A percentile compares a stretch with the other conserved stretches of the same genome.
Conservation (phyloP, 352 stramenopile species). For the Globisporangium emineosum region DNA sequence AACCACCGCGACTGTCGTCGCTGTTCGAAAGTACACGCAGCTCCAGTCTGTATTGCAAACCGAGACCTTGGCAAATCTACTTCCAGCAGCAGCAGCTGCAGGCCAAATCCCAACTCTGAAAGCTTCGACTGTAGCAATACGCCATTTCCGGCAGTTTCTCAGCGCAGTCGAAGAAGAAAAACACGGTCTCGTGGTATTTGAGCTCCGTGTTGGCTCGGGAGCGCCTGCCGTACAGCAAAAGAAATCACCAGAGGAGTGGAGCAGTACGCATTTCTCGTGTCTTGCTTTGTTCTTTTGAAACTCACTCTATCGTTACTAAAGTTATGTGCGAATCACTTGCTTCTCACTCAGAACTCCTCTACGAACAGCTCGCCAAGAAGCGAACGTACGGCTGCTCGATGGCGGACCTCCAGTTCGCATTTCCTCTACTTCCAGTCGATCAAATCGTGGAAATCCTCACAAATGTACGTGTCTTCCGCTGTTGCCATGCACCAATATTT, state of each 20-base stretch:
- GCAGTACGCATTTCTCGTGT: slow-evolving; percentile 36
- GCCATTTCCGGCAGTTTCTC: slow-evolving; percentile 61
- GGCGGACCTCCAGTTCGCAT: slow-evolving; percentile 56
- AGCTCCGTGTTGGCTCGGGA: slow-evolving; percentile 27
- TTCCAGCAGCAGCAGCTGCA: slow-evolving; percentile 22
- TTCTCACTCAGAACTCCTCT: slow-evolving; percentile 33
- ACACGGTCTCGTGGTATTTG: slow-evolving; percentile 58
- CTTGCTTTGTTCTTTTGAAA: no score
- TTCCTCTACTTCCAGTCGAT: slow-evolving; percentile 40
- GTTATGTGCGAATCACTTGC: no score
- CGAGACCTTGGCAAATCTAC: slow-evolving; percentile 43
- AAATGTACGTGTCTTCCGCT: slow-evolving; percentile 36
- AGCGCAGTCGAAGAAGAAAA: slow-evolving; percentile 50
- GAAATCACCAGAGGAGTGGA: slow-evolving; percentile 51
- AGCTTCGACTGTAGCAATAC: slow-evolving; percentile 26
- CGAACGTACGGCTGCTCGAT: slow-evolving; percentile 34
- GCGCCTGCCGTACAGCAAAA: slow-evolving; percentile 15
- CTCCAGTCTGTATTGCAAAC: slow-evolving; percentile 50
- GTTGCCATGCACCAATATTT: not conserved
- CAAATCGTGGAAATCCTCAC: slow-evolving; percentile 53
- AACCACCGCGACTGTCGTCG: slow-evolving; percentile 35
- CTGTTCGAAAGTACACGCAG: slow-evolving; percentile 59
- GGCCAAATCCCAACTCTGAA: slow-evolving; percentile 18
- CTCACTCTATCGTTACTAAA: no score
- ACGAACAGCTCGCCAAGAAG: slow-evolving; percentile 37